Evolutionary conservation across 2,329 filamentous ascomycete genomes (phyloP), one percentile per base, ranked within the genome.

Genomic region (Coleophoma crateriformis): DNA sequence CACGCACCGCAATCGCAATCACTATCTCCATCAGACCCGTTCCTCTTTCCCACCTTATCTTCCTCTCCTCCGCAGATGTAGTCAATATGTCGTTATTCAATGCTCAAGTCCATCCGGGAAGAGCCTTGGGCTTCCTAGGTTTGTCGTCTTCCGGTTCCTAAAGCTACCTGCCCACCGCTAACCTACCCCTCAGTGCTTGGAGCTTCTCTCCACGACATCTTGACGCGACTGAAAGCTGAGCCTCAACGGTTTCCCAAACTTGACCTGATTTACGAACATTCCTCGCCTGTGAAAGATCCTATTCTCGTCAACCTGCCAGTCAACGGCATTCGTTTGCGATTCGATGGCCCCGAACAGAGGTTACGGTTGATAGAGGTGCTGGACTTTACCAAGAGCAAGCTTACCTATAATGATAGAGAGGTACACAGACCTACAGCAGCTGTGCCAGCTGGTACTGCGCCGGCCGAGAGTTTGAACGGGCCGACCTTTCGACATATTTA

Each of bases 261-360:
- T 65, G 85, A 96, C 59, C 74, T 96, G 33, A 77, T 84, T 41
- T 95, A 94, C 69, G 90, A 90, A 27, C 77, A 84, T n/a, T 73
- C 80, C 14, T 73, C 82, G 12, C 92, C 94, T 3, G 77, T 96
- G 33, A 76, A 76, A 33, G 81, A 88, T 27, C 88, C 90, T 0
- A 79, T 96, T 15, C 74, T 88, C 40, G 70, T 97, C 49, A 77
- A 77, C 15, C 79, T 99, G 4, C 88, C 91, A 1, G 78, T 82
- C 3, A 99, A 97, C 69, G 94, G 94, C 27, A 68, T 99, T 32
- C 87, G 92, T 12, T 72, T 99, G 47, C 89, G 89, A 39, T 99
- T 99, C 64, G 94, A 99, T 64, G 94, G 91, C 0, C 84, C 88
- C 4, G 91, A 97, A 61, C 94, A 99, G 68, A 83, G 92, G 34